Percentiles rank a stretch among this genome's conserved stretches.
These are phyloP conservation scores for Cruciata laevipes DNA, from an alignment of 257 asterid species.

Conservation along the genomic window DNA sequence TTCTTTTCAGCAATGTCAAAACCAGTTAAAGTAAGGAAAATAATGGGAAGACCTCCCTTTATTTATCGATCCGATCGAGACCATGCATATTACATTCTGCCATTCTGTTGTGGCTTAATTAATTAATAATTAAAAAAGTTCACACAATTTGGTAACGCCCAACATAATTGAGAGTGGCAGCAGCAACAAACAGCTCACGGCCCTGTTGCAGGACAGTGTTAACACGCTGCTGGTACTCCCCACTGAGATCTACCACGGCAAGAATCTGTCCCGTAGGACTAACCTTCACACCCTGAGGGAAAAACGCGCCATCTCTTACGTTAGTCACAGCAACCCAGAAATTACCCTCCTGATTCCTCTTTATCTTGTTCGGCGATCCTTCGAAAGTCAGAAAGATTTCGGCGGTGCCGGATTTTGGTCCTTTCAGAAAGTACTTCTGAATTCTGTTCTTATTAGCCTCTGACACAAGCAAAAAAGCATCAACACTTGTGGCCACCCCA, in stretches of 20 bases:
- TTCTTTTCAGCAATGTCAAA: too few species aligned
- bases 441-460: conserved; percentile 1
- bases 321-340: conserved; percentile 7
- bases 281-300: conserved; percentile 9
- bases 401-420: not conserved
- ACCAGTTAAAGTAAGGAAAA: too few species aligned
- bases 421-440: conserved; percentile 6
- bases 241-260: not conserved
- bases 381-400: conserved; percentile 3
- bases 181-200: conserved; percentile 20
- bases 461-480: conserved; percentile 7
- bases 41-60: too few species aligned
- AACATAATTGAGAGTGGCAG: conserved; percentile 9
- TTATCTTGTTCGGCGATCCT: conserved; percentile 11
- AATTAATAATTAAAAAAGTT: too few species aligned
- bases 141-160: conserved; percentile 18
- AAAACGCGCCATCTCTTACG: not conserved
- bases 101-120: too few species aligned
- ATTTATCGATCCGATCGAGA: too few species aligned
- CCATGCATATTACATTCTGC: too few species aligned
- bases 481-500: not conserved
- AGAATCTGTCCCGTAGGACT: conserved; percentile 3
- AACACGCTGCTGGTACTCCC: not conserved
- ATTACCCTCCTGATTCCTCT: conserved; percentile 4
- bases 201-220: conserved; percentile 24